phyloP scores from a whole-genome alignment of 2,329 filamentous ascomycete species.

The Trichoderma sp. region DNA sequence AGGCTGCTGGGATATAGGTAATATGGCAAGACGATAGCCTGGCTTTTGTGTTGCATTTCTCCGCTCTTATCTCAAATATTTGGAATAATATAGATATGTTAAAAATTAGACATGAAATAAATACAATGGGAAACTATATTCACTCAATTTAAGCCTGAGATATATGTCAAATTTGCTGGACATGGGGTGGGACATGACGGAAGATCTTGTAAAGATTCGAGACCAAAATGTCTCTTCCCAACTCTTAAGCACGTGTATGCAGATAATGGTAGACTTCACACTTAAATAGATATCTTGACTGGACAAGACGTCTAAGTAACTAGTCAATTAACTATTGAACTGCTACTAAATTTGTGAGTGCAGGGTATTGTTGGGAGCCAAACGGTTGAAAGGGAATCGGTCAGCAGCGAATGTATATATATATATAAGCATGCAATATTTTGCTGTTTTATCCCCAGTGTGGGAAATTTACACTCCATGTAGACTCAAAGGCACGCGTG shows the following conservation, averaged over 20 bases:
- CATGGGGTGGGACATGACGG: neutral
- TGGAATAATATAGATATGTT: neutral
- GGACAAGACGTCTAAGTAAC: too few relatives aligned
- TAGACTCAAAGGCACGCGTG: neutral
- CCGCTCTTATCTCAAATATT: neutral
- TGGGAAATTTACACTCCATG: neutral
- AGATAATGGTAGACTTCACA: neutral
- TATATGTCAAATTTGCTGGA: neutral
- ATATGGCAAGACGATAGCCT: neutral
- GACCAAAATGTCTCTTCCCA: neutral
- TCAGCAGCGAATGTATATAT: neutral
- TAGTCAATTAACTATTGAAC: too few relatives aligned
- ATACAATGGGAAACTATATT: neutral
- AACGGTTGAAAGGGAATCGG: too few relatives aligned
- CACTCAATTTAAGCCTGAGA: neutral
- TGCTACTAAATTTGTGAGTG: too few relatives aligned
- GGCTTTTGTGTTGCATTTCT: neutral
- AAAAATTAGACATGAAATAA: neutral
- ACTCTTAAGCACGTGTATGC: neutral
- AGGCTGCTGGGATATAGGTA: neutral
- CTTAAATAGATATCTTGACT: neutral
- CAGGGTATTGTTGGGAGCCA: too few relatives aligned
- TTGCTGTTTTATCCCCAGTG: neutral
- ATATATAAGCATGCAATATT: too few relatives aligned
- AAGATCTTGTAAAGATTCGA: neutral